Base-by-base conservation (phyloP, 2,329 filamentous ascomycete species). In the Ascochyta clinopodiicola region DNA sequence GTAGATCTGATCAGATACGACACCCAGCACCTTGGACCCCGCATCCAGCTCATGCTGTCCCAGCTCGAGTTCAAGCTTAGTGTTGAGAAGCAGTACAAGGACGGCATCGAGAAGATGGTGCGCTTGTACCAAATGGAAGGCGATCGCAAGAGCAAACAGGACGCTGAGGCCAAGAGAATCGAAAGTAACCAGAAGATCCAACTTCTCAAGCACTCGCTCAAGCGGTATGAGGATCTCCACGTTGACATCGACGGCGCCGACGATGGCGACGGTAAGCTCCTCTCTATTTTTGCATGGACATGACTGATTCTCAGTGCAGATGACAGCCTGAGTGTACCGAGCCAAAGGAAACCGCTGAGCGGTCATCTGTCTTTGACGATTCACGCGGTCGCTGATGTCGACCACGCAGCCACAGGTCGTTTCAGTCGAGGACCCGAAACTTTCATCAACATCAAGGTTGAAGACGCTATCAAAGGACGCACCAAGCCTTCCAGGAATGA, bases 171-270 rank as follows among this genome's bases (percentile, higher is more conserved):
- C 44, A 87, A 92, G 71, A 86, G 90, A 54, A 89, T 96, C 58
- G 95, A 99, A 79, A 98, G 94, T 79, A 96, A 93, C 75, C 94
- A 98, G 77, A 99, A 99, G 80, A 97, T 99, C 44, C 88, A 96
- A 68, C 84, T 99, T 61, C 81, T 99, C 63, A 96, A 96, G 79
- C 93, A 98, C 79, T 93, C 95, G 44, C 82, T 99, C 72, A 96
- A 96, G 79, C 85, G 94, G 84, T 99, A 99, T 70, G 94, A 97
- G 75, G 95, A 98, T 77, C 84, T 99, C 49, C 94, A 99, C 71
- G 92, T 99, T 57, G 94, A 97, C 72, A 89, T 96, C 70, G 92
- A 96, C 63, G 82, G 79, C 66, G 83, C 85, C 5, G 80, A 87
- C 37, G 92, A 96, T 71, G 85, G 85, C 48, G 93, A 97, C 78